phyloP scores from a whole-genome alignment of 2,329 filamentous ascomycete genomes.

The Colletotrichum sp. region DNA sequence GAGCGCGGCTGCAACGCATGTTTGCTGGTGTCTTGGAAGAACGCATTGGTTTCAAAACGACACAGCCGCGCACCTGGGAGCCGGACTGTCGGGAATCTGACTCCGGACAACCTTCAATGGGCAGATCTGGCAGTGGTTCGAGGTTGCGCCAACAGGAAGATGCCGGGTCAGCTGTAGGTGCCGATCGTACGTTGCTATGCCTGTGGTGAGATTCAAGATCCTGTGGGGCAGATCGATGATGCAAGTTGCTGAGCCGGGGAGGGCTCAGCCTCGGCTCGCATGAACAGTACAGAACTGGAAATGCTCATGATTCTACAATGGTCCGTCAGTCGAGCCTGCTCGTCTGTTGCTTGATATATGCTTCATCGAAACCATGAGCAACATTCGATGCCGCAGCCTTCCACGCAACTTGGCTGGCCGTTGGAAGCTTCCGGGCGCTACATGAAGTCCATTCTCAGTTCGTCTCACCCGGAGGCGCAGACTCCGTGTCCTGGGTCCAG shows the following conservation, averaged over 20 bases:
- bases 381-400: not conserved
- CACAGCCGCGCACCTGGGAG: not conserved
- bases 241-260: not conserved
- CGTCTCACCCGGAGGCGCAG: not conserved
- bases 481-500: not conserved
- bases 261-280: slow-evolving; percentile 6
- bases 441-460: not conserved
- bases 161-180: not conserved
- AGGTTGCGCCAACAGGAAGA: not conserved
- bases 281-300: not conserved
- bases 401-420: not conserved
- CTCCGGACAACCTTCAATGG: not conserved
- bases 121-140: not conserved
- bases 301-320: not conserved
- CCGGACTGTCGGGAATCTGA: not conserved
- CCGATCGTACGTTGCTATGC: slow-evolving; percentile 4
- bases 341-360: not conserved
- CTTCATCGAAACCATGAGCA: not conserved
- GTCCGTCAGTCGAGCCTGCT: not conserved
- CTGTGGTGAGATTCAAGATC: not conserved
- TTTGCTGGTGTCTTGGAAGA: not conserved
- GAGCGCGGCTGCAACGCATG: not conserved
- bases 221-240: slow-evolving; percentile 7
- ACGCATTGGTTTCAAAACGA: not conserved
- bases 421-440: not conserved